phyloP scores from a whole-genome alignment of 805 yeast genomes.

The Teunomyces funiuensis region DNA sequence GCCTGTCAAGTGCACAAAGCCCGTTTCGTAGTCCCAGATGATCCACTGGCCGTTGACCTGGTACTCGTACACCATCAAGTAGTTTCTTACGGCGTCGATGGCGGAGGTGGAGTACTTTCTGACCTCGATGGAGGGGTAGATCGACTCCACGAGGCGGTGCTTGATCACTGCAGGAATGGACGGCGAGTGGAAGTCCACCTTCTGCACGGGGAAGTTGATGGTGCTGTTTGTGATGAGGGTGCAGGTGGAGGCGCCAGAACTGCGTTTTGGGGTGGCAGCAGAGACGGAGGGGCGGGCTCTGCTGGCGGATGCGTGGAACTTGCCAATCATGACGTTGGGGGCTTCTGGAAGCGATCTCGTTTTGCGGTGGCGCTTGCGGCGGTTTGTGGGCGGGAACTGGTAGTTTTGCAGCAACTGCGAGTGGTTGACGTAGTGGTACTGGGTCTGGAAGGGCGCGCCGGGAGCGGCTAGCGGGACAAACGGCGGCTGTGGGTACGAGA shows the following conservation, averaged over 20 bases:
- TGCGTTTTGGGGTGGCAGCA: too few species aligned
- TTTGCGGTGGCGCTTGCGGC: conserved; percentile 1
- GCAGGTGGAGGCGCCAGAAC: conserved; percentile 7
- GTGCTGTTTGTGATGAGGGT: conserved; percentile 8
- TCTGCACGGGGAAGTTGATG: conserved; percentile 13
- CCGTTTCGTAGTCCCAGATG: conserved; percentile 83
- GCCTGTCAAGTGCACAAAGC: conserved; percentile 85
- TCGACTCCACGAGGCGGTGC: background rate
- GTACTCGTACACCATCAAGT: conserved; percentile 71
- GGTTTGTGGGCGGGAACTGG: background rate
- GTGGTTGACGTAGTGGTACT: conserved; percentile 1
- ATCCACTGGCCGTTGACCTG: conserved; percentile 68
- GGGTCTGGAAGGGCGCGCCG: too few species aligned
- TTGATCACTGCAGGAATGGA: conserved; percentile 2
- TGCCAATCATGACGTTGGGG: background rate
- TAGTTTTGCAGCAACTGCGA: conserved; percentile 1
- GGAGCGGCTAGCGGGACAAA: too few species aligned
- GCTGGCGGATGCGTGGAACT: conserved; percentile 2
- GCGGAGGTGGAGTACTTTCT: conserved; percentile 67
- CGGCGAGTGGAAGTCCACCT: background rate
- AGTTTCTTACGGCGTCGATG: conserved; percentile 64
- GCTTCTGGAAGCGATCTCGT: background rate
- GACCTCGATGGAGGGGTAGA: conserved; percentile 13
- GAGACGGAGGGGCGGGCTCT: too few species aligned
- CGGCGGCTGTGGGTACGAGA: too few species aligned